A percentile compares a stretch with the other conserved stretches of the same genome.
These are phyloP conservation scores for Calocybe gangraenosa DNA, from an alignment of 768 basidiomycete species.

Conservation along the genomic window DNA sequence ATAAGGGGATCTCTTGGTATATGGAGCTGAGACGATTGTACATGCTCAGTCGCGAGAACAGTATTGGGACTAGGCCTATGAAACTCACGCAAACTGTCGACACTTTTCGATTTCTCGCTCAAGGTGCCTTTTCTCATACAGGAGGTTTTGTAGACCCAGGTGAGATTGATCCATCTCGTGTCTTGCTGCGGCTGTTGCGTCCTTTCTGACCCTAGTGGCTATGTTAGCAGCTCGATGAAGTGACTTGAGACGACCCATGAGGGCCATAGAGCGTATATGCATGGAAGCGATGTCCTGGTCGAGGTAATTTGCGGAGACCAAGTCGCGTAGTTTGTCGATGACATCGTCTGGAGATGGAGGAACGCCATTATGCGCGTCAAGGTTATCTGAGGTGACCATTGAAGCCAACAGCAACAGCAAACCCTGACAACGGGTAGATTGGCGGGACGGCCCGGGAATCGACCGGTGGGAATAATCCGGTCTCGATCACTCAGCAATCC, in stretches of 20 bases:
- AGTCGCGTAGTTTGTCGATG: constrained; percentile 59
- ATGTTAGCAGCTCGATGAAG: constrained; percentile 73
- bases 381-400: constrained; percentile 20
- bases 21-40: constrained; percentile 53
- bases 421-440: constrained; percentile 2
- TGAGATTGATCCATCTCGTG: constrained; percentile 90
- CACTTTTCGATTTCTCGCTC: constrained; percentile 92
- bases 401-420: neutral
- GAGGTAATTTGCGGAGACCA: constrained; percentile 44
- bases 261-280: constrained; percentile 66
- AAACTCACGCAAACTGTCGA: constrained; percentile 81
- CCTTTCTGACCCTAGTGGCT: constrained; percentile 61
- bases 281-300: constrained; percentile 46
- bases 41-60: neutral
- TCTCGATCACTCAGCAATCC: constrained; percentile 17
- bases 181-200: constrained; percentile 72
- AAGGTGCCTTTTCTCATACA: constrained; percentile 86
- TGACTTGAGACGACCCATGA: constrained; percentile 76
- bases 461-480: constrained; percentile 11
- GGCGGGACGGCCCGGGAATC: constrained; percentile 9
- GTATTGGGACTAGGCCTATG: neutral
- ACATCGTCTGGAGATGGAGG: constrained; percentile 44
- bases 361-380: constrained; percentile 22
- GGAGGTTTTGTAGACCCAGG: constrained; percentile 79
- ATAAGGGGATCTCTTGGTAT: constrained; percentile 82